Percentiles rank a stretch among this genome's conserved stretches.
phyloP scores from a whole-genome alignment of 768 basidiomycete genomes.

The Lepiota venenata region DNA sequence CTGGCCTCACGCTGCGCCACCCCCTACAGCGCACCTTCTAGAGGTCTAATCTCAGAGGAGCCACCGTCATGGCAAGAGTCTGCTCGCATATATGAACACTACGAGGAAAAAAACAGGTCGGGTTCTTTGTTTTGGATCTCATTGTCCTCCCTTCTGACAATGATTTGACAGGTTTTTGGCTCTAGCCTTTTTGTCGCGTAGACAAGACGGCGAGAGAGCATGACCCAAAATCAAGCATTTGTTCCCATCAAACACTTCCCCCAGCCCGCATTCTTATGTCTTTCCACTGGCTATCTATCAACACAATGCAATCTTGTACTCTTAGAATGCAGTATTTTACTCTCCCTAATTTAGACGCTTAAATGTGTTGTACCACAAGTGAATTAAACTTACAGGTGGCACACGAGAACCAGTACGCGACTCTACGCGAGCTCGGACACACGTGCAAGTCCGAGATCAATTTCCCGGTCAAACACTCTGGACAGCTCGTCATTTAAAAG shows the following conservation, averaged over 20 bases:
- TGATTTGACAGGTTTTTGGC: slow-evolving; percentile 51
- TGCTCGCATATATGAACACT: slow-evolving; percentile 49
- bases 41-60: not conserved
- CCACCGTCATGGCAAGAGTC: slow-evolving; percentile 33
- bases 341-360: not conserved
- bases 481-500: slow-evolving; percentile 70
- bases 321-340: slow-evolving; percentile 7
- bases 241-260: not conserved
- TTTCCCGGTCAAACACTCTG: slow-evolving; percentile 24
- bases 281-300: slow-evolving; percentile 12
- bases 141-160: not conserved
- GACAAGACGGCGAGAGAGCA: slow-evolving; percentile 31
- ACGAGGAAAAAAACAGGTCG: slow-evolving; percentile 64
- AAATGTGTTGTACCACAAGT: not conserved
- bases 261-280: slow-evolving; percentile 5
- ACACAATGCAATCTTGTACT: slow-evolving; percentile 10
- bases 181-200: slow-evolving; percentile 61
- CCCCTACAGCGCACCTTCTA: not conserved
- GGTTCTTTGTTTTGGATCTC: slow-evolving; percentile 3
- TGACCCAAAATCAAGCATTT: slow-evolving; percentile 3
- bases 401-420: slow-evolving; percentile 1
- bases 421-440: slow-evolving; percentile 13
- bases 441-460: slow-evolving; percentile 28
- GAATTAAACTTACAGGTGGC: not conserved
- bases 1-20: slow-evolving; percentile 1